Evolutionary conservation across 768 basidiomycete species (phyloP), one percentile per base, ranked within the genome.

Genomic region (Xerocomellus dryophilus): DNA sequence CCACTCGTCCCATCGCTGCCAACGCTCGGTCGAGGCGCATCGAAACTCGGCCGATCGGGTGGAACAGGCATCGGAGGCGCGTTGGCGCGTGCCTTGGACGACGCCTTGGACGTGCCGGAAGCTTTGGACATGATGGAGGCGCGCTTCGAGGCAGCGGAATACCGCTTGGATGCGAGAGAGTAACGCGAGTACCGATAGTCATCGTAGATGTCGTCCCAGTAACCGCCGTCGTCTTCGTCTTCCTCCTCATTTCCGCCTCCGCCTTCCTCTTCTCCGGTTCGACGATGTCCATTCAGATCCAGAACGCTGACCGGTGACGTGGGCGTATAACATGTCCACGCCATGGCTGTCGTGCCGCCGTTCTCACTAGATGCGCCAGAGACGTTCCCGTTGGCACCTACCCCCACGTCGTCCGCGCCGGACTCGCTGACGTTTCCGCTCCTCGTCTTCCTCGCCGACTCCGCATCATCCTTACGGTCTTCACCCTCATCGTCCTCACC

Each of bases 151-250:
- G 47, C 11, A 3, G 1, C 20, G 0, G 61, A 62, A 31, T 60
- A 53, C 21, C 62, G 59, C 52, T 63, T 65, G 45, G 74, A 74
- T 1, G 74, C 74, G 51, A 81, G 72, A 0, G 85, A 87, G 48
- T 76, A 77, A 6, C 83, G 73, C 18, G 86, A 87, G 58, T 89
- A 89, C 21, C 85, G 78, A 64, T 91, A 91, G 56, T 88, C 81
- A 66, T 91, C 89, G 57, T 91, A 91, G 47, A 91, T 89, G 59
- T 89, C 86, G 49, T 89, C 88, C 81, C 86, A 88, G 50, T 85
- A 72, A 40, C 57, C 70, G 10, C 68, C 70, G 31, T 71, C 71
- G 29, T 67, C 71, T 15, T 62, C 63, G 6, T 63, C 68, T 32
- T 61, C 63, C 0, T 60, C 68, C 11, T 46, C 61, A 21, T 58